Conservation (phyloP, 2,329 filamentous ascomycete species). For the Cryphonectria carpinicola region DNA sequence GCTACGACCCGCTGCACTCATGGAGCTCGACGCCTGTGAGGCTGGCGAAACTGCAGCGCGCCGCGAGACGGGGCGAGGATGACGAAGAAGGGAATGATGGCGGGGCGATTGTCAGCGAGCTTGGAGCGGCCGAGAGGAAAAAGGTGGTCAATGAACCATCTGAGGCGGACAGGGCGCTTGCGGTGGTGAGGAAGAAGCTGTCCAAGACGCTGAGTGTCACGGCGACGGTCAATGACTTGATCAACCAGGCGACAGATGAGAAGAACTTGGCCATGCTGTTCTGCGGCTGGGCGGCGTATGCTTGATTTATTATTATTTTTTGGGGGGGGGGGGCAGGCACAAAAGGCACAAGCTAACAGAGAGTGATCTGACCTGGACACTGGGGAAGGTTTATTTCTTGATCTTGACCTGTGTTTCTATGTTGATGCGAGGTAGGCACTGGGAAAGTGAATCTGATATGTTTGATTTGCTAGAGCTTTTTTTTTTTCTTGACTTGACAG, state of each 20-base stretch:
- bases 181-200: constrained; percentile 94
- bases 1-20: constrained; percentile 96
- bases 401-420: not conserved
- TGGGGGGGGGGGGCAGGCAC: too few relatives aligned
- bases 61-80: constrained; percentile 52
- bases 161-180: constrained; percentile 89
- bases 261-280: constrained; percentile 90
- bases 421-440: too few relatives aligned
- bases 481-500: not conserved
- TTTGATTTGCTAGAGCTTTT: not conserved
- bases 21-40: constrained; percentile 84
- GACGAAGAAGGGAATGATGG: constrained; percentile 39
- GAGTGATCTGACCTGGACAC: not conserved
- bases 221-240: constrained; percentile 94
- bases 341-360: too few relatives aligned
- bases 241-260: constrained; percentile 94
- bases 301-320: constrained; percentile 32
- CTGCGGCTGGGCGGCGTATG: constrained; percentile 58
- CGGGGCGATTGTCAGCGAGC: constrained; percentile 38
- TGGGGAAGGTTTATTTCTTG: not conserved
- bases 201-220: constrained; percentile 91
- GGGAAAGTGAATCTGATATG: too few relatives aligned
- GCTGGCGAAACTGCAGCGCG: constrained; percentile 67
- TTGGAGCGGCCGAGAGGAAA: constrained; percentile 40
- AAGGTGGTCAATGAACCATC: constrained; percentile 59